These are phyloP conservation scores for Nigrospora oryzae DNA, from an alignment of 2,329 filamentous ascomycete species.

Conservation along the genomic window DNA sequence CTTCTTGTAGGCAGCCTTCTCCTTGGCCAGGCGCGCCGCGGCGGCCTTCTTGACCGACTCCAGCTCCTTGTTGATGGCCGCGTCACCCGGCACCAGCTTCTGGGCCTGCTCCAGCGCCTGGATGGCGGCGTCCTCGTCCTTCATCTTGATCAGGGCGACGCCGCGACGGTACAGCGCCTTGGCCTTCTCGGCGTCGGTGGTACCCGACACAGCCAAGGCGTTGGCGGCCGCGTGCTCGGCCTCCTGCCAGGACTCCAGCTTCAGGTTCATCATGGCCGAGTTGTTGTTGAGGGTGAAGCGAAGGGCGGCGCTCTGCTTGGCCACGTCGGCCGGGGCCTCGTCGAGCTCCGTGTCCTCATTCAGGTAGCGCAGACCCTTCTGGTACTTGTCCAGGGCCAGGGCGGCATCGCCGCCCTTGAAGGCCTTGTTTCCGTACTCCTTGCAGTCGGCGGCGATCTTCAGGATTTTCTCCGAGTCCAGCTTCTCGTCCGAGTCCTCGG, in stretches of 20 bases:
- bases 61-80: constrained; percentile 66
- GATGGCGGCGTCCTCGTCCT: constrained; percentile 77
- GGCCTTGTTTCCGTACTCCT: constrained; percentile 84
- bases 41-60: constrained; percentile 69
- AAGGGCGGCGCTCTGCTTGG: constrained; percentile 59
- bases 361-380: constrained; percentile 61
- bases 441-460: constrained; percentile 76
- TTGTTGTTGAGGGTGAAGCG: constrained; percentile 87
- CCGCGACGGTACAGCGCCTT: constrained; percentile 86
- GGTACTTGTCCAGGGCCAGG: constrained; percentile 80
- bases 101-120: constrained; percentile 68
- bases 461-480: constrained; percentile 61
- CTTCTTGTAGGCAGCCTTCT: constrained; percentile 89
- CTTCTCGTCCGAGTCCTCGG: constrained; percentile 62
- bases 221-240: constrained; percentile 61
- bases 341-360: constrained; percentile 62
- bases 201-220: constrained; percentile 60
- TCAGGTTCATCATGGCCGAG: constrained; percentile 75
- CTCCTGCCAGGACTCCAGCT: constrained; percentile 64
- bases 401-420: constrained; percentile 72
- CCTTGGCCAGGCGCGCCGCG: constrained; percentile 68
- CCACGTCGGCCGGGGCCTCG: constrained; percentile 59
- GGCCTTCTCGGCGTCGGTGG: constrained; percentile 69
- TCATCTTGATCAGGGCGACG: constrained; percentile 63
- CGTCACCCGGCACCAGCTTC: constrained; percentile 66